These are phyloP conservation scores for Botrytis medusae DNA, from an alignment of 2,329 filamentous ascomycete species.

Conservation along the genomic window DNA sequence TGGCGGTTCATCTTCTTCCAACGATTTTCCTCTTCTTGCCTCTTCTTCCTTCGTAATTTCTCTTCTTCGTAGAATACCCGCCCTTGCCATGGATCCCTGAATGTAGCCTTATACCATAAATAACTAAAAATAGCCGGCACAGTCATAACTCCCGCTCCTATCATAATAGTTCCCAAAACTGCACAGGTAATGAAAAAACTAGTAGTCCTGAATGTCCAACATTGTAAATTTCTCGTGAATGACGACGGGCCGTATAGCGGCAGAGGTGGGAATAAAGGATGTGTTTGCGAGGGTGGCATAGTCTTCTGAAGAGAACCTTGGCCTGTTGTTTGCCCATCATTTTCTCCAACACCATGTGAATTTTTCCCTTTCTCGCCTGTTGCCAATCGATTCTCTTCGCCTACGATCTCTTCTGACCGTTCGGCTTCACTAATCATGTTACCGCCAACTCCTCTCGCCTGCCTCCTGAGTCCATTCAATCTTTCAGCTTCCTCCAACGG, in stretches of 20 bases:
- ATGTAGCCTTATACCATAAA: conserved; percentile 53
- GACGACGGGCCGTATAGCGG: conserved; percentile 79
- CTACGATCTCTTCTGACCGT: conserved; percentile 37
- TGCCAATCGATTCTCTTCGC: conserved; percentile 33
- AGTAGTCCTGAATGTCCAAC: conserved; percentile 60
- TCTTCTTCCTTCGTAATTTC: conserved; percentile 52
- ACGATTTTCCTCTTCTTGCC: conserved; percentile 57
- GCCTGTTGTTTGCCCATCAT: conserved; percentile 45
- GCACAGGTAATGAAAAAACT: conserved; percentile 75
- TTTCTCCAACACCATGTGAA: conserved; percentile 27
- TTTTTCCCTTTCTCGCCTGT: not conserved
- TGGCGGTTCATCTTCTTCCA: conserved; percentile 56
- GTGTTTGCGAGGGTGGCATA: conserved; percentile 66
- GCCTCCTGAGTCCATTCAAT: conserved; percentile 62
- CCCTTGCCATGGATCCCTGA: conserved; percentile 57
- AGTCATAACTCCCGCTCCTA: conserved; percentile 70
- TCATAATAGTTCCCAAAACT: conserved; percentile 74
- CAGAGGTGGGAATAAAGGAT: conserved; percentile 80
- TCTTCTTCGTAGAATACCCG: conserved; percentile 78
- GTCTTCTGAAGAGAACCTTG: conserved; percentile 48
- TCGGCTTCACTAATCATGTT: conserved; percentile 41
- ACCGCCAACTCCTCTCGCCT: conserved; percentile 39
- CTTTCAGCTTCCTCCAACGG: conserved; percentile 69
- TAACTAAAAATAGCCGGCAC: conserved; percentile 54
- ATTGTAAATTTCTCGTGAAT: conserved; percentile 63